A percentile compares a stretch with the other conserved stretches of the same genome.
phyloP scores from a whole-genome alignment of 1,284 basidiomycete species.

The Moesziomyces parantarcticus region DNA sequence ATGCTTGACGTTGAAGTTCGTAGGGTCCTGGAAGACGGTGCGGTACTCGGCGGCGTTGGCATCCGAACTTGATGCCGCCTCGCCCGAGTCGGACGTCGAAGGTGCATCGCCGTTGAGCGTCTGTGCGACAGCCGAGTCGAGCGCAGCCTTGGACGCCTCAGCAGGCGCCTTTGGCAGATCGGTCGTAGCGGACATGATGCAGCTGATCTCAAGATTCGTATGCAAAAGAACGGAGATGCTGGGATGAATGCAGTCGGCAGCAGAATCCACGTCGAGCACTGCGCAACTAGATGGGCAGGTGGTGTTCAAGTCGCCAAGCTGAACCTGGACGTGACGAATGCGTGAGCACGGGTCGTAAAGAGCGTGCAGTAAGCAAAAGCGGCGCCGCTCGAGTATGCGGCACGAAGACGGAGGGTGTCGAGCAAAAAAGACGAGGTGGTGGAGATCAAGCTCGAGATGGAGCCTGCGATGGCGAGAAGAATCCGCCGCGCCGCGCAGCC shows the following conservation, averaged over 20 bases:
- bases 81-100: conserved; percentile 12
- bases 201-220: too few relatives aligned
- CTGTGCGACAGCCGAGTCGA: conserved; percentile 52
- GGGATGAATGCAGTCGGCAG: background rate
- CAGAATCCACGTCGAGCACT: background rate
- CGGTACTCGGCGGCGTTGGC: conserved; percentile 46
- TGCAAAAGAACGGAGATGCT: too few relatives aligned
- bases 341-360: too few relatives aligned
- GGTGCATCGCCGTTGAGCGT: conserved; percentile 23
- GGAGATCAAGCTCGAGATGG: too few relatives aligned
- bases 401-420: too few relatives aligned
- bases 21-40: conserved; percentile 65
- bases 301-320: too few relatives aligned
- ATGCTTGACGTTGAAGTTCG: conserved; percentile 67
- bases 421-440: too few relatives aligned
- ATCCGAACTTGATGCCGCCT: conserved; percentile 12
- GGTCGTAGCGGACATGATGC: conserved; percentile 32
- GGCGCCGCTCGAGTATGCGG: too few relatives aligned
- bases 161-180: conserved; percentile 53
- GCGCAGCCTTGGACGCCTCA: conserved; percentile 55
- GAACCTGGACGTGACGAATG: too few relatives aligned
- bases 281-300: background rate
- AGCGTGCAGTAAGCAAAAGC: too few relatives aligned
- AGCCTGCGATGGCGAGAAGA: too few relatives aligned
- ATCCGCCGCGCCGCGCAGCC: too few relatives aligned